A percentile compares a stretch with the other conserved stretches of the same genome.
Conservation (phyloP, 192 early-diverging fungal species). For the Coemansia sp. region DNA sequence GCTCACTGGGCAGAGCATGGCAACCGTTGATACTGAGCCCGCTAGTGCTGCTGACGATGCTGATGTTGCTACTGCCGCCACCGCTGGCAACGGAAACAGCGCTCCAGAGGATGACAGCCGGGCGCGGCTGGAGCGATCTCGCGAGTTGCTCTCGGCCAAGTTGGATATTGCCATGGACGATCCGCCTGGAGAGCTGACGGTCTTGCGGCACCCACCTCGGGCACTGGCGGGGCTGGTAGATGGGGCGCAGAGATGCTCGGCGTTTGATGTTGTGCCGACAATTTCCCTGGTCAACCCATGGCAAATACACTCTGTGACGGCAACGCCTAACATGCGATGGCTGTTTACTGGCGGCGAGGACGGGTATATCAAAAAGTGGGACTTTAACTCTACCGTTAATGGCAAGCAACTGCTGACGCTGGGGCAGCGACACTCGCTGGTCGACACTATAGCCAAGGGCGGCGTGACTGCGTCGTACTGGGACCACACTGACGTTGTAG, state of each 20-base stretch:
- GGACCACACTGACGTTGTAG: slow-evolving; percentile 41
- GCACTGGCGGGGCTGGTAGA: background rate
- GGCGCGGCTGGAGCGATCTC: slow-evolving; percentile 1
- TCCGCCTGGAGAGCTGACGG: slow-evolving; percentile 36
- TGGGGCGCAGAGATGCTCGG: background rate
- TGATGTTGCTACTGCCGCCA: background rate
- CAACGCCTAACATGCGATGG: slow-evolving; percentile 74
- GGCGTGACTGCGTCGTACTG: slow-evolving; percentile 51
- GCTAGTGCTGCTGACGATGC: slow-evolving; percentile 1
- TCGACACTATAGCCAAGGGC: slow-evolving; percentile 78
- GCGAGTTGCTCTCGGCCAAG: background rate
- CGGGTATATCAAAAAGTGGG: slow-evolving; percentile 93
- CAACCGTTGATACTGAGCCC: background rate
- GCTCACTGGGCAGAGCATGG: slow-evolving; percentile 20
- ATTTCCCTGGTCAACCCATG: slow-evolving; percentile 41
- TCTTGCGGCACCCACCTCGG: slow-evolving; percentile 19
- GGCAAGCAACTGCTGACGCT: slow-evolving; percentile 80
- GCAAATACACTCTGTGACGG: slow-evolving; percentile 66
- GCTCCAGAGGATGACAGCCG: background rate
- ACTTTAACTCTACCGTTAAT: slow-evolving; percentile 83
- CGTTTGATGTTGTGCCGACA: slow-evolving; percentile 40
- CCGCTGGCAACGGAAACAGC: background rate
- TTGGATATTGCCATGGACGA: slow-evolving; percentile 42
- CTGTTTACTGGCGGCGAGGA: slow-evolving; percentile 87
- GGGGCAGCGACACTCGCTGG: slow-evolving; percentile 78